Percentiles rank a stretch among this genome's conserved stretches.
Evolutionary conservation across 257 asterid genomes (phyloP).

Genomic region (Paulownia fortunei): DNA sequence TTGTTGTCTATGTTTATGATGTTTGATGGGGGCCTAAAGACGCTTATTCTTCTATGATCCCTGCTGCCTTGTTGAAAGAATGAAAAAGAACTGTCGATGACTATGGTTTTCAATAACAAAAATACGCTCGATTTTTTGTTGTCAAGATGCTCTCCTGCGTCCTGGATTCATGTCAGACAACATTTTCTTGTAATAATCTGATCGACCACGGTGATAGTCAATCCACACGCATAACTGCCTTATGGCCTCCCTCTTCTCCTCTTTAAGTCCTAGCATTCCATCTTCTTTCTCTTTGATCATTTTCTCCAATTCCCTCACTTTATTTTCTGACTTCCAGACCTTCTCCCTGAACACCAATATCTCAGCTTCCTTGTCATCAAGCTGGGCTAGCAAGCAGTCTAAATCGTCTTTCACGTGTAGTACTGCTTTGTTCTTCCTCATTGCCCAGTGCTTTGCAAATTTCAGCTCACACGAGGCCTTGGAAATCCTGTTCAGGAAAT

Average conservation of each 20-base stretch:
- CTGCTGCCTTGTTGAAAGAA: constrained; percentile 14
- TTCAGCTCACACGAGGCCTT: constrained; percentile 71
- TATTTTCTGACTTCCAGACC: constrained; percentile 69
- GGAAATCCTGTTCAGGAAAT: constrained; percentile 69
- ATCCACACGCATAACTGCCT: constrained; percentile 92
- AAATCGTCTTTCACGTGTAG: constrained; percentile 52
- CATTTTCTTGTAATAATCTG: constrained; percentile 73
- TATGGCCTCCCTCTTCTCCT: constrained; percentile 91
- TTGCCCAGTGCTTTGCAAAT: constrained; percentile 69
- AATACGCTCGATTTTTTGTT: no score
- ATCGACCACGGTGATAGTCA: constrained; percentile 76
- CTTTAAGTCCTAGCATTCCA: constrained; percentile 57
- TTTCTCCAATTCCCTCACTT: constrained; percentile 72
- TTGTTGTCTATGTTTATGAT: background rate
- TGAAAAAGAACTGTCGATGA: background rate
- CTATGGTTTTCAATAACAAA: background rate
- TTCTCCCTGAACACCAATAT: constrained; percentile 63
- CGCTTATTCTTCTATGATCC: background rate
- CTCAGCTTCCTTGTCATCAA: constrained; percentile 76
- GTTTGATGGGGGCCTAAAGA: background rate
- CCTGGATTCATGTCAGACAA: constrained; percentile 49
- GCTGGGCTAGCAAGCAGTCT: constrained; percentile 57
- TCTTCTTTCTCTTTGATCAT: constrained; percentile 64
- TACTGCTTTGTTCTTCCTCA: constrained; percentile 60
- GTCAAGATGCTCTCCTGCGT: constrained; percentile 37